Evolutionary conservation across 352 stramenopile species (phyloP), one percentile per base, ranked within the genome.

Genomic region (Globisporangium nagaii): DNA sequence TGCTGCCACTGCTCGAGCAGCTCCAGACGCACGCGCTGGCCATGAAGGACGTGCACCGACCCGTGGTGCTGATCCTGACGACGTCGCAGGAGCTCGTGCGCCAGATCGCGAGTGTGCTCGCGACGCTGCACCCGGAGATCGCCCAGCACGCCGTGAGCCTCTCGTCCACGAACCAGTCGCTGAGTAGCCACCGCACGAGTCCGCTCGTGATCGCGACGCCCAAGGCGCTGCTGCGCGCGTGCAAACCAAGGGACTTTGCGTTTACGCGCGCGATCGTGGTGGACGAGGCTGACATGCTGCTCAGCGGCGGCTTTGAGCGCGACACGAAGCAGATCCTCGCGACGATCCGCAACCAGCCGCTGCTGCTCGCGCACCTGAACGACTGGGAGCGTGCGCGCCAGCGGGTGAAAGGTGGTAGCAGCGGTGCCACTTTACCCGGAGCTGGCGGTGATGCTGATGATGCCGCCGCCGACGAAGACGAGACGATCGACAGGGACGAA

Each of bases 1-100:
- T 98, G 3, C 55, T 99, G 40, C 95, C 95, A 3, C 66, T 98
- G 55, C 57, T 98, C 27, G 72, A 94, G 48, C 68, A 75, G 31
- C 61, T 79, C 19, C 59, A 70, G 22, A 30, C 57, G n/a, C 62
- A 71, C 25, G 52, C 68, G 37, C 36, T 86, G 43, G 52, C 65
- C 0, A 22, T 68, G n/a, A 52, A 59, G 8, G 46, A 71, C 11
- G 70, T 86, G 30, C 71, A 71, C 11, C 67, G 75, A 9, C 83
- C 80, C 4, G 66, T 79, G 31, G 79, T 58, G 20, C 63, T 97
- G 5, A 67, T 97, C 46, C 64, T 97, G 39, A 93, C 86, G 13
- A 85, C 90, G 32, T 96, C 86, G 15, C 74, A 92, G 41, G 88
- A 96, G 63, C 72, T 97, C 9, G 85, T 92, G 50, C 74, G 69